Evolutionary conservation across 305 asterid species (phyloP).

Genomic region (Fraxinus sp.): DNA sequence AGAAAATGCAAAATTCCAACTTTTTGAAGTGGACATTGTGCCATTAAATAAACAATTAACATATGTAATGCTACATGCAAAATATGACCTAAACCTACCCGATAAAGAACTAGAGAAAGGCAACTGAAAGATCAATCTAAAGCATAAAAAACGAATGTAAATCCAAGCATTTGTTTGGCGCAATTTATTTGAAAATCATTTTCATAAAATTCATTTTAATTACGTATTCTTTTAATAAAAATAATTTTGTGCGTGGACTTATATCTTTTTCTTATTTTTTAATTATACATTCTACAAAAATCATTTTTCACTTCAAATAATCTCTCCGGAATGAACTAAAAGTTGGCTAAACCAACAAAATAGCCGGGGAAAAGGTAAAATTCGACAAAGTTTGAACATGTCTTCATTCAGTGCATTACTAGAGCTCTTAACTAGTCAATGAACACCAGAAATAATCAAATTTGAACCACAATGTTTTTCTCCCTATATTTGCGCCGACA

Average conservation of each 20-base stretch:
- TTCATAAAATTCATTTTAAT: too few species aligned
- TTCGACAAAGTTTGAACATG: neutral
- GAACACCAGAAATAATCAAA: neutral
- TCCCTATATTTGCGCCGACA: neutral
- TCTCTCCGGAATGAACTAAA: neutral
- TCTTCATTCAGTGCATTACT: neutral
- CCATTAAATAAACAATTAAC: constrained; percentile 9
- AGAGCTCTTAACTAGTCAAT: neutral
- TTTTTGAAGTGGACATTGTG: constrained; percentile 36
- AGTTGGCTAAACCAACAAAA: neutral
- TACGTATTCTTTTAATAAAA: too few species aligned
- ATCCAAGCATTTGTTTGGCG: neutral
- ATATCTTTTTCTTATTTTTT: too few species aligned
- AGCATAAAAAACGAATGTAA: constrained; percentile 19
- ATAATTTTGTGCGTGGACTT: neutral
- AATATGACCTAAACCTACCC: neutral
- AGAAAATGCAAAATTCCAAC: constrained; percentile 2
- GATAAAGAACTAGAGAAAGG: neutral
- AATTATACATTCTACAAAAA: too few species aligned
- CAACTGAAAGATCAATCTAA: neutral
- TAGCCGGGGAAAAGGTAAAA: neutral
- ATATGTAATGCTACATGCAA: neutral
- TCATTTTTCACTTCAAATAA: neutral
- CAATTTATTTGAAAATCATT: too few species aligned
- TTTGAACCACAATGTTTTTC: neutral